A percentile compares a stretch with the other conserved stretches of the same genome.
Conservation (phyloP, 768 basidiomycete species). For the Lactarius vividus region DNA sequence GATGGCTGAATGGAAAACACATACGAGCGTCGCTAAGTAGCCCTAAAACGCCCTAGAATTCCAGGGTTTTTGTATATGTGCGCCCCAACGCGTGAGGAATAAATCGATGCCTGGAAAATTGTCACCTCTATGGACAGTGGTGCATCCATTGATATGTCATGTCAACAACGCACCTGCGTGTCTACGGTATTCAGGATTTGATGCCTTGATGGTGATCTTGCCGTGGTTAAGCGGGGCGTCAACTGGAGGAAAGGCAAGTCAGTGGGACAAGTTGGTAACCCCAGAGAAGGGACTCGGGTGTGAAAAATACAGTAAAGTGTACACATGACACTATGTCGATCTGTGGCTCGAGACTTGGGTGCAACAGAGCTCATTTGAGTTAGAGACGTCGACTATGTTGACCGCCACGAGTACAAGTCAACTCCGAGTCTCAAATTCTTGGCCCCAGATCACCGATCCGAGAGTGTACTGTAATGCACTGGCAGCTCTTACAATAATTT, state of each 20-base stretch:
- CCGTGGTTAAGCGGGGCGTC: constrained; percentile 95
- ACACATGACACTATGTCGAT: too few species aligned
- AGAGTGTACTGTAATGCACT: too few species aligned
- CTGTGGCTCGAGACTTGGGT: constrained; percentile 30
- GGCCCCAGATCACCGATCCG: too few species aligned
- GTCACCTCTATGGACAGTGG: neutral
- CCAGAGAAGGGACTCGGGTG: constrained; percentile 12
- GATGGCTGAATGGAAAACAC: constrained; percentile 95
- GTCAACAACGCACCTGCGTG: constrained; percentile 57
- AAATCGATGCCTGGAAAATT: neutral
- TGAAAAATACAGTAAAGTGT: too few species aligned
- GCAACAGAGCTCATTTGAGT: constrained; percentile 62
- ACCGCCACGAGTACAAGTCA: neutral
- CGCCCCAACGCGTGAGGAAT: constrained; percentile 68
- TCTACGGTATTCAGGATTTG: constrained; percentile 76
- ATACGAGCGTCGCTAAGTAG: constrained; percentile 89
- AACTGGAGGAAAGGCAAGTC: constrained; percentile 34
- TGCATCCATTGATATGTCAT: neutral
- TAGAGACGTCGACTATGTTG: neutral
- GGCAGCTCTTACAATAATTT: too few species aligned
- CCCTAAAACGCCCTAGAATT: constrained; percentile 81
- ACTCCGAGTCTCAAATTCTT: neutral
- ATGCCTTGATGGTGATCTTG: constrained; percentile 97
- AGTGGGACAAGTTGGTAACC: neutral
- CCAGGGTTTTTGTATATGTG: constrained; percentile 70